phyloP scores from a whole-genome alignment of 345 rosid species.

The Cardamine chenopodiifolia region DNA sequence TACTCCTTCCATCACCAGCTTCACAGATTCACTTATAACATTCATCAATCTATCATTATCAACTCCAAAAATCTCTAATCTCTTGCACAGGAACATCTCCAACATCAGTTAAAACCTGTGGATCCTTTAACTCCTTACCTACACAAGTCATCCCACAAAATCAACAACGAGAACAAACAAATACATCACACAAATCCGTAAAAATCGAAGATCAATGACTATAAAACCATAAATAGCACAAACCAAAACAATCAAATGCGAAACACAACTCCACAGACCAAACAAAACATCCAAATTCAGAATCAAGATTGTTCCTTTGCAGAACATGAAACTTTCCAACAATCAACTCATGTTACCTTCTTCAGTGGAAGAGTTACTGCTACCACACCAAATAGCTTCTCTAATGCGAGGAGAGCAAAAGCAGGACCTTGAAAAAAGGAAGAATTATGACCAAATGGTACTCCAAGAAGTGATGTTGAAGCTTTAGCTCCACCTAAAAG shows the following conservation, averaged over 20 bases:
- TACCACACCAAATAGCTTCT: conserved; percentile 99
- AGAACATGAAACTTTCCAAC: conserved; percentile 16
- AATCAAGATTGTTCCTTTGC: background rate
- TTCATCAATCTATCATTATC: conserved; percentile 92
- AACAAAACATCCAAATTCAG: background rate
- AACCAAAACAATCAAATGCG: background rate
- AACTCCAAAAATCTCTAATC: conserved; percentile 93
- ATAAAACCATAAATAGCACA: background rate
- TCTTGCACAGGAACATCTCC: conserved; percentile 99
- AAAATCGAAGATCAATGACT: background rate
- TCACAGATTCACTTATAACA: conserved; percentile 85
- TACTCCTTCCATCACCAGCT: conserved; percentile 93
- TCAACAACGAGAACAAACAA: background rate
- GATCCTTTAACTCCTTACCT: conserved; percentile 91
- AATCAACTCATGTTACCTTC: conserved; percentile 55
- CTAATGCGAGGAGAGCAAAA: conserved; percentile 94
- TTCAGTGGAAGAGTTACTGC: conserved; percentile 93
- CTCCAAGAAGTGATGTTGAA: conserved; percentile 81
- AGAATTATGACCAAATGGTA: conserved; percentile 94
- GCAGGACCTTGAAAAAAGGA: conserved; percentile 99
- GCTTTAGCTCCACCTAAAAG: conserved; percentile 80
- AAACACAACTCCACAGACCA: background rate
- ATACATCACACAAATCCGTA: background rate
- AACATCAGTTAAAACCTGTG: conserved; percentile 89
- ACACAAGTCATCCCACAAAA: conserved; percentile 31